Base-by-base conservation (phyloP, 768 basidiomycete species). In the Suillus americanus region DNA sequence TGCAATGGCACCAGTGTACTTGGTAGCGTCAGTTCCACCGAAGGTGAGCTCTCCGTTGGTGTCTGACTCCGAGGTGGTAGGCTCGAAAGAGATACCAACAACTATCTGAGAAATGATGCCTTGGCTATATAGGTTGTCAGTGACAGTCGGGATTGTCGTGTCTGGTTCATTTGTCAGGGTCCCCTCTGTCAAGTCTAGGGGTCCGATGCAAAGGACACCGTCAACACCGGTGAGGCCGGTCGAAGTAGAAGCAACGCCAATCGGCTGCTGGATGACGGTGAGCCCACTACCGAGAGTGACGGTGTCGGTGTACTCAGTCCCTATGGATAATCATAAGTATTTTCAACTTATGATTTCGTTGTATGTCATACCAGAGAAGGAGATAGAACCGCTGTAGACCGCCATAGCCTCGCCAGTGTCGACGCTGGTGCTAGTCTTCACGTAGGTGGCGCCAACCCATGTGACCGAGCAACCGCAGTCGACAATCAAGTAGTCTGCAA, bases 381-480 rank as follows among this genome's bases (percentile, higher is more conserved):
- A 81, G 25, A 86, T 87, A 40, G 83, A 84, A 60, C 88, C 88
- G 67, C 89, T 89, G 5, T 74, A 71, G 45, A 87, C 85, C 23
- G 80, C 85, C 66, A 90, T 85, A 43, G 70, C 30, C 63, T 85
- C 67, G 1, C 68, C 66, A 23, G 86, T 88, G 66, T 78, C 64
- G 12, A 45, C 70, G 64, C 85, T 87, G 30, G 86, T 83, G 62
- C 78, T 78, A 5, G 89, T 89, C 66, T 66, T 64, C 25, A 70
- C 71, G 69, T 86, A 90, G 14, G 41, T 67, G 30, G 88, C 86
- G 28, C 87, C 87, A 53, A 90, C 78, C 88, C 89, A 90, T 33
- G 88, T 90, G 77, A 89, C 89, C 23, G 89, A 88, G 73, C 86
- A 87, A 40, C 74, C 54, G 5, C 87, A 88, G 69, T 89, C 88